Percentiles rank a stretch among this genome's conserved stretches.
phyloP scores from a whole-genome alignment of 768 basidiomycete species.

The Suillus occidentalis region DNA sequence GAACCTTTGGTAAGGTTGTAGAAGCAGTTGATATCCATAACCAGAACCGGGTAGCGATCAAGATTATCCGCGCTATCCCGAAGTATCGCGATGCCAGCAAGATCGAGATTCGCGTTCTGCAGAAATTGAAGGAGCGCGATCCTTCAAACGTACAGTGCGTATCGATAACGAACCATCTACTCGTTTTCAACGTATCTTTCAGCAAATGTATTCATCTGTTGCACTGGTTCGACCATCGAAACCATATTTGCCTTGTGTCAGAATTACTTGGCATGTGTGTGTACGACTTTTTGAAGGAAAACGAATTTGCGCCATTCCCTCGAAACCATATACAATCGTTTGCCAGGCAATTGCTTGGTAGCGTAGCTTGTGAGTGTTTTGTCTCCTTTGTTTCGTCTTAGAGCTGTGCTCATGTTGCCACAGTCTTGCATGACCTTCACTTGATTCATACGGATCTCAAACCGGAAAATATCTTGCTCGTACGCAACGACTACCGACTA shows the following conservation, averaged over 20 bases:
- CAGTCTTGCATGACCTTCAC: constrained; percentile 88
- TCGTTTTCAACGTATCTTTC: constrained; percentile 8
- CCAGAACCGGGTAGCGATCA: constrained; percentile 86
- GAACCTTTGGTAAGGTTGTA: constrained; percentile 98
- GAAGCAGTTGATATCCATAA: constrained; percentile 83
- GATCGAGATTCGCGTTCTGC: constrained; percentile 94
- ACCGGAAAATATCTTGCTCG: constrained; percentile 97
- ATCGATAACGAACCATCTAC: constrained; percentile 13
- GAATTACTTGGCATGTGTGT: constrained; percentile 96
- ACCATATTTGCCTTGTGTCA: constrained; percentile 96
- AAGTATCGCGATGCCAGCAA: constrained; percentile 99
- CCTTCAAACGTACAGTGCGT: constrained; percentile 85
- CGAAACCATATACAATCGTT: constrained; percentile 96
- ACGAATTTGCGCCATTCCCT: constrained; percentile 94
- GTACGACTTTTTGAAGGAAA: constrained; percentile 98
- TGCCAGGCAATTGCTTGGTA: constrained; percentile 86
- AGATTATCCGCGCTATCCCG: constrained; percentile 97
- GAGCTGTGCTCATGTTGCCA: constrained; percentile 10
- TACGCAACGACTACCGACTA: constrained; percentile 74
- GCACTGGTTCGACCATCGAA: constrained; percentile 94
- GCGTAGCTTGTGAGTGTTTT: constrained; percentile 84
- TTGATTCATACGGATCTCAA: constrained; percentile 98
- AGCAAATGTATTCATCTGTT: constrained; percentile 98
- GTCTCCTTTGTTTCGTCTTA: constrained; percentile 4
- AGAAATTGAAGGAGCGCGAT: constrained; percentile 88